Evolutionary conservation across 495 filamentous ascomycete genomes (phyloP).

Genomic region (Neurospora sp.): DNA sequence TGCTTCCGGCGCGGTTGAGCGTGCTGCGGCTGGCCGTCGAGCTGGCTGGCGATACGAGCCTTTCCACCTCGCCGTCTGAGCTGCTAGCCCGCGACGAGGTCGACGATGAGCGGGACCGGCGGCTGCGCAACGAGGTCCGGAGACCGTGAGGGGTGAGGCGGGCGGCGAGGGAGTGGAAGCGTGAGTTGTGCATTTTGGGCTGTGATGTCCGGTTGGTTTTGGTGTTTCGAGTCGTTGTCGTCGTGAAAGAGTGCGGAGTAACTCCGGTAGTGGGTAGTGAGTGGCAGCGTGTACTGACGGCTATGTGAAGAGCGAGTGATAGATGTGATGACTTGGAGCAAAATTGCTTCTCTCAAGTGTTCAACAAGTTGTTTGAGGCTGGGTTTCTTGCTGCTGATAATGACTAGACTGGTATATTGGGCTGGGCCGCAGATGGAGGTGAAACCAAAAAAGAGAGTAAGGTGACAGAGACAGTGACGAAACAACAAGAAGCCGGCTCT

Average conservation of each 20-base stretch:
- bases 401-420: not conserved
- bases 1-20: conserved; percentile 32
- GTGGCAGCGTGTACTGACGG: not conserved
- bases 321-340: not conserved
- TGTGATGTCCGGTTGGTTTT: not conserved
- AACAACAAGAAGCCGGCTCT: not conserved
- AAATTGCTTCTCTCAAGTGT: not conserved
- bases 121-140: conserved; percentile 35
- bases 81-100: conserved; percentile 27
- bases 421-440: not conserved
- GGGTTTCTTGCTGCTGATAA: not conserved
- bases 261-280: not conserved
- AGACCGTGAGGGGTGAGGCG: conserved; percentile 35
- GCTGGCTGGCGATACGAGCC: conserved; percentile 28
- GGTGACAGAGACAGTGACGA: not conserved
- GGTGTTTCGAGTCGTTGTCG: not conserved
- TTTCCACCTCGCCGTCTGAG: conserved; percentile 19
- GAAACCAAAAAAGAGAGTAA: not conserved
- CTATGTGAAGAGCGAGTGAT: not conserved
- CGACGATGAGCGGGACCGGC: conserved; percentile 33
- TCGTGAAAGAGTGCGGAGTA: not conserved
- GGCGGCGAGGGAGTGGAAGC: conserved; percentile 41
- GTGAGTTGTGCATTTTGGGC: conserved; percentile 33
- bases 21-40: conserved; percentile 35
- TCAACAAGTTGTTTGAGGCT: not conserved